These are phyloP conservation scores for Candida insectorum DNA, from an alignment of 805 yeast genomes.

Conservation along the genomic window DNA sequence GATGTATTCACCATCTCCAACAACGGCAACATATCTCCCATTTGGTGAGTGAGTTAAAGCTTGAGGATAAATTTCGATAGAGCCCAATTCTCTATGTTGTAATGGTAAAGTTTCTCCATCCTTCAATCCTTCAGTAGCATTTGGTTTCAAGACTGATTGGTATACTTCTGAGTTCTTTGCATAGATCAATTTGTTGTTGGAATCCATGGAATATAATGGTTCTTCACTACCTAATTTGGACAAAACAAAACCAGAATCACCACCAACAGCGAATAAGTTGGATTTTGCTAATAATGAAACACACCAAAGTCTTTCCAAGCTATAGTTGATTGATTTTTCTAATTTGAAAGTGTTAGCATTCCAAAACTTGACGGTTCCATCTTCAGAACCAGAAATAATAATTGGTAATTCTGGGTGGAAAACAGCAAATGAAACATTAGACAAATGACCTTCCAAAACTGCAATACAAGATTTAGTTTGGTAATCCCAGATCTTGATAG, in stretches of 20 bases:
- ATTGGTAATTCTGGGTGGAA: constrained; percentile 98
- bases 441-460: constrained; percentile 86
- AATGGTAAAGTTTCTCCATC: constrained; percentile 81
- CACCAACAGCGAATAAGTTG: constrained; percentile 85
- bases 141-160: constrained; percentile 70
- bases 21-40: constrained; percentile 94
- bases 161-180: constrained; percentile 87
- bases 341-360: constrained; percentile 89
- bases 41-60: constrained; percentile 89
- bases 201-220: constrained; percentile 91
- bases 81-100: constrained; percentile 87
- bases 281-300: constrained; percentile 67
- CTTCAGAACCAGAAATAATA: constrained; percentile 95
- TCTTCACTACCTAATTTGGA: constrained; percentile 89
- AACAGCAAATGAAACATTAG: constrained; percentile 94
- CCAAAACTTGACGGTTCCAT: constrained; percentile 93
- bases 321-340: constrained; percentile 86
- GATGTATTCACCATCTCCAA: constrained; percentile 97
- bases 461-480: constrained; percentile 96
- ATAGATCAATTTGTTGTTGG: constrained; percentile 87
- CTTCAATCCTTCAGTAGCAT: constrained; percentile 57
- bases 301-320: constrained; percentile 98
- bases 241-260: constrained; percentile 91
- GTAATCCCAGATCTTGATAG: constrained; percentile 92
- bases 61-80: constrained; percentile 89